A percentile compares a stretch with the other conserved stretches of the same genome.
Evolutionary conservation across 768 basidiomycete genomes (phyloP).

Genomic region (Mycena haematopus): DNA sequence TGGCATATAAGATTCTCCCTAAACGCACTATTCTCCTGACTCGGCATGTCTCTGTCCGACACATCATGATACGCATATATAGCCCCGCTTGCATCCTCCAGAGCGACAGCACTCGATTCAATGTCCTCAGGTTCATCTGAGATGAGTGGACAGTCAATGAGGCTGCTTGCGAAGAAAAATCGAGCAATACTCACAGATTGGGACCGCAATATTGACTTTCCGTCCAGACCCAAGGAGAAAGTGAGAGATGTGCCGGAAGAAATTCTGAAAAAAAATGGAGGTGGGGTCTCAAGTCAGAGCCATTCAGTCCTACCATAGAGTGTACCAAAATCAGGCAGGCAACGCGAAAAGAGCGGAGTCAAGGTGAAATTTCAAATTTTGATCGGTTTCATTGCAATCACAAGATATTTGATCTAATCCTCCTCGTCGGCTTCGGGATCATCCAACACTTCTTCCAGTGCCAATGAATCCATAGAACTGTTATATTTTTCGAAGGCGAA

Average conservation of each 20-base stretch:
- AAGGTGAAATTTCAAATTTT: neutral
- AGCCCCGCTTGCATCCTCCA: neutral
- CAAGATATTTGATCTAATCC: neutral
- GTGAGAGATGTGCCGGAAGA: neutral
- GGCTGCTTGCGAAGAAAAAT: too few species aligned
- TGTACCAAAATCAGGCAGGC: neutral
- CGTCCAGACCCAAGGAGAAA: neutral
- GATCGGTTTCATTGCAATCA: neutral
- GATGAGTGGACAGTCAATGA: neutral
- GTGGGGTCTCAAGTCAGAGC: neutral
- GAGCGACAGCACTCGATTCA: neutral
- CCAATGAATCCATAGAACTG: neutral
- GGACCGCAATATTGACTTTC: neutral
- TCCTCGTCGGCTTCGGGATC: neutral
- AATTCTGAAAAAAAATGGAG: neutral
- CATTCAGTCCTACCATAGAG: neutral
- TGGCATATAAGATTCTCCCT: too few species aligned
- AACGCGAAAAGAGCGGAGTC: neutral
- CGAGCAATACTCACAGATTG: neutral
- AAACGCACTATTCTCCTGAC: neutral
- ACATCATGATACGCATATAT: conserved; percentile 9
- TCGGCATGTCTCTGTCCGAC: neutral
- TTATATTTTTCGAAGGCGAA: too few species aligned
- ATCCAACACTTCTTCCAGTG: neutral
- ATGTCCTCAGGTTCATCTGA: neutral